Base-by-base conservation (phyloP, 176 grass and related monocot genomes). In the Chloris gayana region DNA sequence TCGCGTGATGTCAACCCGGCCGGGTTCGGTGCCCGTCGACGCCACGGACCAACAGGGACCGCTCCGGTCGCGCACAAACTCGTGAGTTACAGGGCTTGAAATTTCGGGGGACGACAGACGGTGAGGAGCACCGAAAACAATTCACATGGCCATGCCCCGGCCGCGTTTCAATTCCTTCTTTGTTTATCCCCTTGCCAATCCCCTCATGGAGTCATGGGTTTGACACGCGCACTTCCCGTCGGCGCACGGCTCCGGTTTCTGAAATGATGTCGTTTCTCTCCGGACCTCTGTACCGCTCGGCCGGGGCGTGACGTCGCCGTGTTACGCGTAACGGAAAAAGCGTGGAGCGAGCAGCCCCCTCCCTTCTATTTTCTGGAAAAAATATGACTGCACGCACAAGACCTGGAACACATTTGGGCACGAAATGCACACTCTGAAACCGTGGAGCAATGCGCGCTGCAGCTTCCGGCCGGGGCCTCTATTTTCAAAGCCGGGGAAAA, bases 71-170 rank as follows among this genome's bases (percentile, higher is more conserved):
- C 38, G 13, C 81, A 59, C 81, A 84, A 80, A 34, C 75, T 75
- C 9, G 50, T 14, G 81, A 87, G 73, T 87, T 42, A 78, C 67
- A 56, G 18, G 49, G 65, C 72, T 87, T 77, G 73, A 60, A 60
- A 60, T 13, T 14, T 60, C 3, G 5, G 57, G 57, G 1, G 9
- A 22, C 22, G 56, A 59, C 17, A 49, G 14, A 49, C 0, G 3
- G 19, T 13, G 53, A 73, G 44, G 71, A 64, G 70, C 63, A 4
- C 14, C 21, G 0, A 60, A 75, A 49, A 76, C 10, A 80, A 81
- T 69, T 63, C 44, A 15, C 33, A 54, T 29, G 34, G 63, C 81
- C 76, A 84, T 75, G 76, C 53, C 42, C 19, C 60, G n/a, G n/a
- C n/a, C n/a, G n/a, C n/a, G n/a, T n/a, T n/a, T 18, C 18, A 4